A percentile compares a stretch with the other conserved stretches of the same genome.
These are phyloP conservation scores for Morella rubra DNA, from an alignment of 306 rosid species.

Conservation along the genomic window DNA sequence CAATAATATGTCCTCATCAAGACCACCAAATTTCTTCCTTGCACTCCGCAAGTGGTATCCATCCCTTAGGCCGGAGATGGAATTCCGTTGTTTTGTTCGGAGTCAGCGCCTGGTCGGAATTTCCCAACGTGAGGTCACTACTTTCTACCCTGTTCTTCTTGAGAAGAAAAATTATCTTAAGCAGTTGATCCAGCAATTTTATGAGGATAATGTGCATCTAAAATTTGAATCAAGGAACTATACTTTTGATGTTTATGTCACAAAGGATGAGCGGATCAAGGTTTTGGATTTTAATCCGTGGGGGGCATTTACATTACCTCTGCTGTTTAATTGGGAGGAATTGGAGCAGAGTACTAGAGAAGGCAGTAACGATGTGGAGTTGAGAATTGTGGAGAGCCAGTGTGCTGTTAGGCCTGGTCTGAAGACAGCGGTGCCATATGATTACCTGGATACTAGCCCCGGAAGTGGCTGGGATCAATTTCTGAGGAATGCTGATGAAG, in stretches of 20 bases:
- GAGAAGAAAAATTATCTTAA: slow-evolving; percentile 45
- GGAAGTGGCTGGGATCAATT: slow-evolving; percentile 92
- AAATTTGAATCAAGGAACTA: slow-evolving; percentile 59
- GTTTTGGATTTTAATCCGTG: slow-evolving; percentile 82
- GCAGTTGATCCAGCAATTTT: slow-evolving; percentile 43
- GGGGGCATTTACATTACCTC: slow-evolving; percentile 71
- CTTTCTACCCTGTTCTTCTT: slow-evolving; percentile 57
- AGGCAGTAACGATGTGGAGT: slow-evolving; percentile 35
- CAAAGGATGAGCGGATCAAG: slow-evolving; percentile 52
- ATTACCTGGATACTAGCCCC: slow-evolving; percentile 65
- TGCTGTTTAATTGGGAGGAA: slow-evolving; percentile 75
- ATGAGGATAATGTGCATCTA: slow-evolving; percentile 32
- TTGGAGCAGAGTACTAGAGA: slow-evolving; percentile 40
- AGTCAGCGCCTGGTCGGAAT: slow-evolving; percentile 50
- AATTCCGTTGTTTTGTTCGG: slow-evolving; percentile 68
- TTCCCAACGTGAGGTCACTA: slow-evolving; percentile 76
- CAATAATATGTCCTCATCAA: slow-evolving; percentile 44
- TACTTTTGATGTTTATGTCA: slow-evolving; percentile 69
- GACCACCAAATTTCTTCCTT: slow-evolving; percentile 58
- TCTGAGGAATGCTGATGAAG: slow-evolving; percentile 64
- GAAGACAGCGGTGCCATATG: slow-evolving; percentile 79
- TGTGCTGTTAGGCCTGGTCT: slow-evolving; percentile 75
- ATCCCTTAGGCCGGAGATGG: slow-evolving; percentile 67
- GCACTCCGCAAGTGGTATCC: slow-evolving; percentile 83
- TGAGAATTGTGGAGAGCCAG: slow-evolving; percentile 70